Evolutionary conservation across 345 rosid genomes (phyloP), one percentile per base, ranked within the genome.

Genomic region (Erucastrum elatum): DNA sequence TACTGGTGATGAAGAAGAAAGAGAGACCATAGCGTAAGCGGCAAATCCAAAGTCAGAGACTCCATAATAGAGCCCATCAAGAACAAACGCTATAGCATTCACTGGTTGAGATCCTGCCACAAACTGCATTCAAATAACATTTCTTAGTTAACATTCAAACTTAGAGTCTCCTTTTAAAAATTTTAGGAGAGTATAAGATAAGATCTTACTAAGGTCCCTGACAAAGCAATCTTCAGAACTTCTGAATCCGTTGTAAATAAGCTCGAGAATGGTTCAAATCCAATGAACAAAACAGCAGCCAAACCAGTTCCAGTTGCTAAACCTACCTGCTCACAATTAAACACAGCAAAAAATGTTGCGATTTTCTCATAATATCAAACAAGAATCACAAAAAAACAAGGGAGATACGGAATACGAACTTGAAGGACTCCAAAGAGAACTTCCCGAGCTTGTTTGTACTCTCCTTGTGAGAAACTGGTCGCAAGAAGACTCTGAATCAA

Each of bases 81-180:
- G 71, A 69, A 95, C 93, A 58, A 95, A 95, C 10, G 99, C 99
- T 16, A 91, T 65, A 44, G 98, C 97, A 80, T 95, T 95, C 76
- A 95, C 82, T 27, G 99, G 98, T 77, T 91, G 99, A 61, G 99
- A 86, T 78, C 93, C 91, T 67, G 98, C 98, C 75, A 95, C 96
- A 82, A 95, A 95, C 99, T 95, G 86, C 81, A 82, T 10, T 6
- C 64, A 77, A 16, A 27, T 37, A 13, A 37, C 76, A 21, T 21
- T 21, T 21, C 21, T 21, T 21, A 21, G 21, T 21, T 37, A 13
- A 37, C 76, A 53, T 53, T 71, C 37, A 64, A 34, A 35, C n/a
- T 64, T 51, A 29, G 71, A 62, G 58, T 65, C 7, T 25, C 8
- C 60, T 51, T 59, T 29, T 0, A 30, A 61, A 59, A 41, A 1